Evolutionary conservation across 306 rosid species (phyloP), one percentile per base, ranked within the genome.

Genomic region (Spatholobus suberectus): DNA sequence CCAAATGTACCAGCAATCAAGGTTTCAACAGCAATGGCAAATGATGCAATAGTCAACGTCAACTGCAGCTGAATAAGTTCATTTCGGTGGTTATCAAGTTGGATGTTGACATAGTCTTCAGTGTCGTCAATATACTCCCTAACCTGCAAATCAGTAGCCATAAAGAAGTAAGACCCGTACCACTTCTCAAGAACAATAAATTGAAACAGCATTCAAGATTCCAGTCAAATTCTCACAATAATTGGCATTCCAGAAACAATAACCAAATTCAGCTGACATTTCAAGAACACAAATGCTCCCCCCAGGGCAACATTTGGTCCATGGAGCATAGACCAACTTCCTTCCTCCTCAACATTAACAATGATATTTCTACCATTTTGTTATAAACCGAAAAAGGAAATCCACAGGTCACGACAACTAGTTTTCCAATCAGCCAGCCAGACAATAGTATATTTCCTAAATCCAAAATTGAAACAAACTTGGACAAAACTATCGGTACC

Each of bases 61-160:
- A 96, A 87, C 82, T 96, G 98, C 73, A 94, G 97, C 86, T 96
- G 98, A 89, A 96, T 96, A 80, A 96, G 98, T 83, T 96, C 98
- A 14, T 96, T 96, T 83, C 97, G 83, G 35, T 96, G 99, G 90
- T 92, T 96, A 87, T 96, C 98, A 38, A 96, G 99, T 85, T 96
- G 98, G 78, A 96, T 96, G 83, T 94, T 96, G 66, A 96, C 97
- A 12, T 94, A 96, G 80, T 96, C 99, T 84, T 96, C 99, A 12
- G 99, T 96, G 89, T 94, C 98, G 62, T 94, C 99, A 11, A 96
- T 94, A 86, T 96, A 96, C 85, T 96, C 98, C 59, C 98, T 91
- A 21, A 96, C 99, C 99, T 96, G 89, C 84, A 92, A 82, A 86
- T 52, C 80, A 61, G 70, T 24, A 12, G 51, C 55, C 81, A 23